phyloP scores from a whole-genome alignment of 768 basidiomycete genomes.

The Termitomyces sp. region DNA sequence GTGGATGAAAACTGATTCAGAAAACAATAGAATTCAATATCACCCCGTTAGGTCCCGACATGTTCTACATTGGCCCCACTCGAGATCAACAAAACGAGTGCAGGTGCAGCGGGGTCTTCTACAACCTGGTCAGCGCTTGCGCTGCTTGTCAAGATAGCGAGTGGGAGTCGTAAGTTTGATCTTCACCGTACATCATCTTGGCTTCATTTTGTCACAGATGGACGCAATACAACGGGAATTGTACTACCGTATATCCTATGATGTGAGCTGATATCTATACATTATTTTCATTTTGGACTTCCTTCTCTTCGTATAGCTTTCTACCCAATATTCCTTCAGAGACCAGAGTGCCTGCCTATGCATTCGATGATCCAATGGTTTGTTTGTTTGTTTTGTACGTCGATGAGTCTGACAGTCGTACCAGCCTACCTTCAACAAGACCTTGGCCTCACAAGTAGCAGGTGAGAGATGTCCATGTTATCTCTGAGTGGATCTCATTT shows the following conservation, averaged over 20 bases:
- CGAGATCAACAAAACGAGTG: slow-evolving; percentile 31
- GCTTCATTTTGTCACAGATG: slow-evolving; percentile 29
- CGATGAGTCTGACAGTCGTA: slow-evolving; percentile 8
- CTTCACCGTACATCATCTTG: neutral
- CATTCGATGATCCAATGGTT: slow-evolving; percentile 40
- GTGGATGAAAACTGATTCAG: neutral
- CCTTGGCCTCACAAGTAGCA: slow-evolving; percentile 18
- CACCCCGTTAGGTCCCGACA: slow-evolving; percentile 19
- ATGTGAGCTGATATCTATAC: slow-evolving; percentile 19
- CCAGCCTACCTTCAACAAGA: slow-evolving; percentile 27
- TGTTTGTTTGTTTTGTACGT: neutral
- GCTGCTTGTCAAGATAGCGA: slow-evolving; percentile 36
- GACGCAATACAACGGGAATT: slow-evolving; percentile 41
- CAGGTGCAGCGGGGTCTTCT: slow-evolving; percentile 46
- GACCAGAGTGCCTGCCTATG: slow-evolving; percentile 43
- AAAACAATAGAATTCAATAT: slow-evolving; percentile 28
- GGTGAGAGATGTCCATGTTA: slow-evolving; percentile 10
- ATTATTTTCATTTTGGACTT: neutral
- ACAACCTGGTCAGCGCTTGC: slow-evolving; percentile 49
- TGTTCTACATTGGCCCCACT: slow-evolving; percentile 33
- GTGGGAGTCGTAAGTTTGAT: slow-evolving; percentile 24
- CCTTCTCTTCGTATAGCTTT: slow-evolving; percentile 20
- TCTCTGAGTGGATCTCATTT: neutral
- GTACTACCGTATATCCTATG: slow-evolving; percentile 30
- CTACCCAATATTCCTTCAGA: slow-evolving; percentile 29